Base-by-base conservation (phyloP, 2,329 filamentous ascomycete species). In the Fusarium xyrophilum region DNA sequence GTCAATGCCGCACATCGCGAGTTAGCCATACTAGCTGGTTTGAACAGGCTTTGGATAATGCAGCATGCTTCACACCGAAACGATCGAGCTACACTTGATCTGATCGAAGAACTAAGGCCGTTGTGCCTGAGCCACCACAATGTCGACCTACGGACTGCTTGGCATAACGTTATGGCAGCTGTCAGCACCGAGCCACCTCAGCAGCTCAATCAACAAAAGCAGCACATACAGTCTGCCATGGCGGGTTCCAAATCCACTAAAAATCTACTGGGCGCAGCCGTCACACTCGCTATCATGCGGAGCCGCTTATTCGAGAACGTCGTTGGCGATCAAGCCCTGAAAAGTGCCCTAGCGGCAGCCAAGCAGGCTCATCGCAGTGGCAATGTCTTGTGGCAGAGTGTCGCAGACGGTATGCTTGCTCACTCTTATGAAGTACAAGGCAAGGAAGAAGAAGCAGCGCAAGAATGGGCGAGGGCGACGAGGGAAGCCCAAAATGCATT, bases 211-310 rank as follows among this genome's bases (percentile, higher is more conserved):
- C 87, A 91, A 65, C 89, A 91, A 58, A 97, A 97, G 79, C 86
- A 90, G 40, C 88, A 91, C 73, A 89, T 97, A 56, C 89, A 92
- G 64, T 84, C 85, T 39, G 91, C 93, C 4, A 85, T 97, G 42
- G 85, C 86, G 39, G 87, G 88, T 5, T 90, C 92, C 15, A 90
- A 90, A 68, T 82, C 83, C 11, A 89, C 91, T 12, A 84, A 84
- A 56, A 97, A 97, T 76, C 88, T 88, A 32, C 91, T 96, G 68
- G 90, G 94, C 56, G 85, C 93, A n/a, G 90, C 90, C 48, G 91
- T 97, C 68, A 89, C 91, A 9, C 86, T 97, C 62, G 93, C 89
- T 70, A 89, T 96, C 68, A 96, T 97, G 91, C 91, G 91, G 54
- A 89, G 86, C 74, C 87, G 89, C 53, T 91, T 97, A 74, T 97